Percentiles rank a stretch among this genome's conserved stretches.
phyloP scores from a whole-genome alignment of 192 early-diverging fungal genomes.

The Globomyces pollinis-pini region DNA sequence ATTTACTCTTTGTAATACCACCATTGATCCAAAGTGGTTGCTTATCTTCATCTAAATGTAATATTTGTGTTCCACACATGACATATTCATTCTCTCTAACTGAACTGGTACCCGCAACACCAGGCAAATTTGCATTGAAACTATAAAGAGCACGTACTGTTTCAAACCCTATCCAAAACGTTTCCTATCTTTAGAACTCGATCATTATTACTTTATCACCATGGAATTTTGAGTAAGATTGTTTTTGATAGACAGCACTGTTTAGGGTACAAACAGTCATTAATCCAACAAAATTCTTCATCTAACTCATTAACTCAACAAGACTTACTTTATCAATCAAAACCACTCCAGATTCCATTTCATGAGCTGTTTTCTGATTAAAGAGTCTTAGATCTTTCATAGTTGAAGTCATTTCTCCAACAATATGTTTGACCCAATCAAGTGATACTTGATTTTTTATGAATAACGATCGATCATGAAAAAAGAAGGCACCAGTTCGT shows the following conservation, averaged over 20 bases:
- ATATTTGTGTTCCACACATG: constrained; percentile 3
- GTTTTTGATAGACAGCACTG: constrained; percentile 8
- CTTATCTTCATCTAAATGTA: constrained; percentile 11
- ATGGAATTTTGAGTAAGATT: constrained; percentile 10
- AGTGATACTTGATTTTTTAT: background rate
- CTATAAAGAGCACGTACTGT: constrained; percentile 23
- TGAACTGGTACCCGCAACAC: constrained; percentile 16
- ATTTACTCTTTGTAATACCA: constrained; percentile 12
- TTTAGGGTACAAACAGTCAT: constrained; percentile 15
- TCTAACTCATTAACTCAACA: too few species aligned
- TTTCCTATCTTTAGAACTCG: too few species aligned
- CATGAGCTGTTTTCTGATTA: constrained; percentile 33
- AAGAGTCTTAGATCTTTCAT: constrained; percentile 36
- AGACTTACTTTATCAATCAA: constrained; percentile 54
- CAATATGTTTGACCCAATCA: constrained; percentile 2
- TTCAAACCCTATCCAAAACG: constrained; percentile 61
- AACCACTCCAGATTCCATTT: constrained; percentile 54
- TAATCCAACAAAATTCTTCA: constrained; percentile 26
- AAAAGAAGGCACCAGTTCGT: constrained; percentile 52
- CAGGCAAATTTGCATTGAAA: constrained; percentile 26
- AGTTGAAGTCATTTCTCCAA: too few species aligned
- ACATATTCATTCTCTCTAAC: constrained; percentile 14
- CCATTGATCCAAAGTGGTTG: constrained; percentile 14
- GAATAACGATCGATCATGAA: constrained; percentile 39
- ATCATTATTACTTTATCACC: too few species aligned